Evolutionary conservation across 495 filamentous ascomycete species (phyloP), one percentile per base, ranked within the genome.

Genomic region (Penicillium turbatum): DNA sequence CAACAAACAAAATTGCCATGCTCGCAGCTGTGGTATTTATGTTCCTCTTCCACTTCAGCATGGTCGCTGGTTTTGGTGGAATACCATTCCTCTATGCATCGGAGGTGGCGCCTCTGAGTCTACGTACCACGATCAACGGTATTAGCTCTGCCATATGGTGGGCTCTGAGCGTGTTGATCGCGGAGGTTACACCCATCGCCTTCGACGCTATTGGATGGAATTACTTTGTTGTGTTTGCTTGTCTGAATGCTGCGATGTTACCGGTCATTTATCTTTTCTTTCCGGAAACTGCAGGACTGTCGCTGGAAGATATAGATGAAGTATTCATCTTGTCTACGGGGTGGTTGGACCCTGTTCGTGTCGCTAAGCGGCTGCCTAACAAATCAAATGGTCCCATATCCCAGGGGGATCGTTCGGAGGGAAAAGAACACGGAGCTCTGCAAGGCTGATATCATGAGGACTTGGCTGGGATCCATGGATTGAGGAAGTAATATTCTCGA

Each of bases 221-320:
- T 8, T 62, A 57, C 11, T 62, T 57, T 29, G 54, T 67, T 21
- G 42, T 67, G 1, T 67, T 59, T 43, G 57, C 61, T 3, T 55
- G 40, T 1, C 13, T 64, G 8, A 64, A 62, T 37, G 16, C 32
- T 0, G 24, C 38, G 1, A 52, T 59, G 39, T 45, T 58, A 41
- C 49, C 48, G 26, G 15, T 78, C 65, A 27, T 61, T 11, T 57
- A 54, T 38, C 72, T 79, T 53, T 79, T 71, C 66, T 60, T 81
- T 29, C 82, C 81, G 0, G 80, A 84, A 58, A 76, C 77, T 27
- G 74, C 76, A 46, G 77, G 75, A 6, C 70, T 77, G 9, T 73
- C 69, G 1, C 54, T 83, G 17, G 81, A 83, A 51, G 74, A 79
- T 47, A 77, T 84, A 24, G 80, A 85, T 53, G 75, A 78, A 60